A percentile compares a stretch with the other conserved stretches of the same genome.
phyloP scores from a whole-genome alignment of 192 early-diverging fungal genomes.

The Pilaira anomala region DNA sequence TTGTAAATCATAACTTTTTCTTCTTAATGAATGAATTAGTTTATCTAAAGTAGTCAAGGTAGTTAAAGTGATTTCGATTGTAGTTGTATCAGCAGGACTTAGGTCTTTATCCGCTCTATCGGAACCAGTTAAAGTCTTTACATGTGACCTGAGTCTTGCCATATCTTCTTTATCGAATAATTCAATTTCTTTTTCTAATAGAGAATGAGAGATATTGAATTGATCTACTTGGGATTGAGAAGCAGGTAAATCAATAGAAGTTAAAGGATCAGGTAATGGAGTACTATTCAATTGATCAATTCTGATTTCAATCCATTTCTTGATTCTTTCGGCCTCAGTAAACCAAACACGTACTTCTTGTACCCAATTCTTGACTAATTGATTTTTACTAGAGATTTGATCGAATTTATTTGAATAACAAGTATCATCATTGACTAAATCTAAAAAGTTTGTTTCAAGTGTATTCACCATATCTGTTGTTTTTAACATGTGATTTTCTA shows the following conservation, averaged over 20 bases:
- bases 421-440: conserved; percentile 20
- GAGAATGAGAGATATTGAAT: conserved; percentile 31
- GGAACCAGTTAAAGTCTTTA: conserved; percentile 37
- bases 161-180: conserved; percentile 42
- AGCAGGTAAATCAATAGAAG: conserved; percentile 1
- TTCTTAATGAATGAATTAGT: conserved; percentile 32
- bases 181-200: conserved; percentile 40
- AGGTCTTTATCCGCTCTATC: conserved; percentile 30
- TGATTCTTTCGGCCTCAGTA: conserved; percentile 38
- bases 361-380: conserved; percentile 31
- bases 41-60: conserved; percentile 41
- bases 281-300: conserved; percentile 35
- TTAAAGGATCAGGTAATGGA: conserved; percentile 28
- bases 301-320: conserved; percentile 38
- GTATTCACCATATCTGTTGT: conserved; percentile 7
- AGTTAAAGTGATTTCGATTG: conserved; percentile 44
- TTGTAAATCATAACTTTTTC: conserved; percentile 27
- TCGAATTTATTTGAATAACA: conserved; percentile 23
- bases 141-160: conserved; percentile 42
- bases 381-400: conserved; percentile 22
- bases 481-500: conserved; percentile 21
- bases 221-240: conserved; percentile 31
- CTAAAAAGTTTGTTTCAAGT: conserved; percentile 11
- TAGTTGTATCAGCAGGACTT: conserved; percentile 45
- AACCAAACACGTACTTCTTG: conserved; percentile 39